These are phyloP conservation scores for Saccharomyces hybrid DNA, from an alignment of 1,139 yeast species.

Conservation along the genomic window DNA sequence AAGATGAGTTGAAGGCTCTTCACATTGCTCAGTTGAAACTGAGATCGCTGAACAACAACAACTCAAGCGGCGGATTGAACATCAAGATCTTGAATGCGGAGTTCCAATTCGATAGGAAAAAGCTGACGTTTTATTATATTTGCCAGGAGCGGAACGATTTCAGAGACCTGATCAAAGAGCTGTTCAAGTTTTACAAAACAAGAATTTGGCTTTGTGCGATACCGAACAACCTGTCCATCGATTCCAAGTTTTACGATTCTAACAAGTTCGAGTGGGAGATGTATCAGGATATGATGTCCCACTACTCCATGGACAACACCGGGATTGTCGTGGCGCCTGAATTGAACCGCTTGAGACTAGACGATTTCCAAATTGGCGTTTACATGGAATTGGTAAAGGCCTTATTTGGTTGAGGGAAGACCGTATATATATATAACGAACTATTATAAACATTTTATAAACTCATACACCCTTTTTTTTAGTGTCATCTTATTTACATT, in stretches of 20 bases:
- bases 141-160: constrained; percentile 77
- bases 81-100: constrained; percentile 66
- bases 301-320: constrained; percentile 12
- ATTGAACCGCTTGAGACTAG: constrained; percentile 24
- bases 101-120: constrained; percentile 91
- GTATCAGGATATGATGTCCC: constrained; percentile 29
- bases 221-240: constrained; percentile 31
- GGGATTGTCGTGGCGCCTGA: constrained; percentile 24
- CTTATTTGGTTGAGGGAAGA: constrained; percentile 12
- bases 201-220: constrained; percentile 97
- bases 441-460: constrained; percentile 4
- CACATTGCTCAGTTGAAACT: constrained; percentile 34
- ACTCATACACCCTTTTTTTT: constrained; percentile 1
- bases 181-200: constrained; percentile 88
- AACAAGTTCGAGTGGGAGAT: constrained; percentile 24
- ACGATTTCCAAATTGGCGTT: constrained; percentile 33
- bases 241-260: constrained; percentile 25
- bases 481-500: neutral
- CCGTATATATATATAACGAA: neutral
- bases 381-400: constrained; percentile 31
- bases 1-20: constrained; percentile 42
- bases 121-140: constrained; percentile 78
- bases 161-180: constrained; percentile 82
- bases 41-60: constrained; percentile 22
- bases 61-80: constrained; percentile 15